Conservation (phyloP, 768 basidiomycete genomes). For the Inosperma sp. region DNA sequence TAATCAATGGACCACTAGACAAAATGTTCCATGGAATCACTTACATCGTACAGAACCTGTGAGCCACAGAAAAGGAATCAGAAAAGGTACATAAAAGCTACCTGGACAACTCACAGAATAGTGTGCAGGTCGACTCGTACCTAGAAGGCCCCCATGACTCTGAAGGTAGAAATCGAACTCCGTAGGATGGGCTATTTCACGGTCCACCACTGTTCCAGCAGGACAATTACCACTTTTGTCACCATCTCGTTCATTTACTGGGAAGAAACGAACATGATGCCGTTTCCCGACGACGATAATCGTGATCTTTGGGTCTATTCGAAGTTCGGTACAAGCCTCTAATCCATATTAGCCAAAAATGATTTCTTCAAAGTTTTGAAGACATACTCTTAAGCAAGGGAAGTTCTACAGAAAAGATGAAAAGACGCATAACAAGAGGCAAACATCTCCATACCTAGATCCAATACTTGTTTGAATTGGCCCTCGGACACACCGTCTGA, state of each 20-base stretch:
- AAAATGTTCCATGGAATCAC: slow-evolving; percentile 1
- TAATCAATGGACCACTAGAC: background rate
- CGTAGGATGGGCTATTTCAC: slow-evolving; percentile 63
- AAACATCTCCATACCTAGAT: slow-evolving; percentile 40
- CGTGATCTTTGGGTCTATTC: slow-evolving; percentile 62
- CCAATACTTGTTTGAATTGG: slow-evolving; percentile 50
- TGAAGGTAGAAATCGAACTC: slow-evolving; percentile 82
- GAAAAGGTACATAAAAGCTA: background rate
- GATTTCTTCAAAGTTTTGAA: background rate
- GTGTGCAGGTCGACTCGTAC: slow-evolving; percentile 61
- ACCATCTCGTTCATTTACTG: slow-evolving; percentile 34
- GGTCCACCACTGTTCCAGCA: slow-evolving; percentile 81
- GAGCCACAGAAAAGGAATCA: background rate
- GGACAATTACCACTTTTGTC: slow-evolving; percentile 74
- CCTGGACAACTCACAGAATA: slow-evolving; percentile 35
- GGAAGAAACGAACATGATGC: slow-evolving; percentile 55
- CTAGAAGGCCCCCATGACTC: slow-evolving; percentile 74
- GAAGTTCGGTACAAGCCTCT: slow-evolving; percentile 61
- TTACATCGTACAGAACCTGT: slow-evolving; percentile 40
- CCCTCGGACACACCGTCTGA: slow-evolving; percentile 54
- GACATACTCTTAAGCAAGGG: slow-evolving; percentile 51
- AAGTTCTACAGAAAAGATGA: slow-evolving; percentile 42
- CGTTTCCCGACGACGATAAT: slow-evolving; percentile 78
- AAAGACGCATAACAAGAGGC: background rate
- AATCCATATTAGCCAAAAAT: background rate